Percentiles rank a stretch among this genome's conserved stretches.
Conservation (phyloP, 2,329 filamentous ascomycete genomes). For the Fusarium piperis region DNA sequence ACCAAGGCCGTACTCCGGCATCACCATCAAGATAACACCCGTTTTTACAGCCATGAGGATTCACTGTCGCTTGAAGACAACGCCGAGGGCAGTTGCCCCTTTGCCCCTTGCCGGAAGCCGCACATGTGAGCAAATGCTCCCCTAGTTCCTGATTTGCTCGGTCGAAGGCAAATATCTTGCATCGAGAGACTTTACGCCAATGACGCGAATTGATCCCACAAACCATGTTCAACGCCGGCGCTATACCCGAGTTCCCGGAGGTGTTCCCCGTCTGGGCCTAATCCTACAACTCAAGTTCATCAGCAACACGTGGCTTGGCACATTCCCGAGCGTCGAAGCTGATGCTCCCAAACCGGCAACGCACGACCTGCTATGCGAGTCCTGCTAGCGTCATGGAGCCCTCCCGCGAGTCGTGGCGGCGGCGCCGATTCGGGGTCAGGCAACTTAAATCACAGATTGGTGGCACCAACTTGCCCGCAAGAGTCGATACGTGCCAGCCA, state of each 20-base stretch:
- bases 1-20: neutral
- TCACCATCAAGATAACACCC: neutral
- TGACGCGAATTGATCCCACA: neutral
- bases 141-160: neutral
- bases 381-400: slow-evolving; percentile 10
- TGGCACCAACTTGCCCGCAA: neutral
- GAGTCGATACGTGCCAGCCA: neutral
- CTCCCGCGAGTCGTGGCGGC: slow-evolving; percentile 16
- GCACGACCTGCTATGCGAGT: slow-evolving; percentile 27
- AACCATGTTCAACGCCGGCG: neutral
- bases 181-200: neutral
- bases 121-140: neutral
- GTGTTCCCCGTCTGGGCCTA: slow-evolving; percentile 3
- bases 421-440: slow-evolving; percentile 2
- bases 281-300: neutral
- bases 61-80: neutral
- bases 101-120: neutral
- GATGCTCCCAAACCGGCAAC: slow-evolving; percentile 6
- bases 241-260: neutral
- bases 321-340: slow-evolving; percentile 29
- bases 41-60: neutral
- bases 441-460: neutral
- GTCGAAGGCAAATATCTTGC: neutral
- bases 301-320: slow-evolving; percentile 21
- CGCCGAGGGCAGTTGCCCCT: neutral